Conservation (phyloP, 2,329 filamentous ascomycete species). For the Acephala macrosclerotiorum region DNA sequence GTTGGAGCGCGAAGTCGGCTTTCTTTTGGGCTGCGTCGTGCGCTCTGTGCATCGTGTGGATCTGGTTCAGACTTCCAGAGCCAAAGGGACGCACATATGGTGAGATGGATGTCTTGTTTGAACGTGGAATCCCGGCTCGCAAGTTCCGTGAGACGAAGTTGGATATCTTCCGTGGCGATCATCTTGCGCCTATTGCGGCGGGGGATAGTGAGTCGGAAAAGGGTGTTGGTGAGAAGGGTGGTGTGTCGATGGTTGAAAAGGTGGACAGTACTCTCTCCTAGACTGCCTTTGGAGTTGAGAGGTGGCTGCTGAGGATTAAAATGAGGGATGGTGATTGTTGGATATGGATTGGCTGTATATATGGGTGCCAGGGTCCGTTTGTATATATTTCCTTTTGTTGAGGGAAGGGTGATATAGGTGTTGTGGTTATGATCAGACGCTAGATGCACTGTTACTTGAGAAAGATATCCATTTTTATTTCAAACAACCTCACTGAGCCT, state of each 20-base stretch:
- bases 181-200: background rate
- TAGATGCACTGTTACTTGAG: background rate
- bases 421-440: constrained; percentile 1
- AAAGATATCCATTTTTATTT: constrained; percentile 2
- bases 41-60: constrained; percentile 47
- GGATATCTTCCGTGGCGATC: constrained; percentile 3
- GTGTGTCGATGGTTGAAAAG: constrained; percentile 4
- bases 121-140: background rate
- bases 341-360: no score
- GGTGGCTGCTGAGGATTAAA: background rate
- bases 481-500: background rate
- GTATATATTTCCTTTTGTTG: constrained; percentile 3
- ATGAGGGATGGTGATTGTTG: background rate
- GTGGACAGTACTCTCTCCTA: background rate
- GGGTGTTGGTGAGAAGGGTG: background rate
- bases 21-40: constrained; percentile 52
- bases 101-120: constrained; percentile 26
- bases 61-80: constrained; percentile 50
- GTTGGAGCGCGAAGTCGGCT: constrained; percentile 47
- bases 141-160: background rate
- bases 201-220: background rate
- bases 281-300: no score
- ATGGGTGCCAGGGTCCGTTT: background rate
- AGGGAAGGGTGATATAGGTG: background rate
- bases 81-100: constrained; percentile 37